Conservation (phyloP, 768 basidiomycete genomes). For the Leccinum barrowsii region DNA sequence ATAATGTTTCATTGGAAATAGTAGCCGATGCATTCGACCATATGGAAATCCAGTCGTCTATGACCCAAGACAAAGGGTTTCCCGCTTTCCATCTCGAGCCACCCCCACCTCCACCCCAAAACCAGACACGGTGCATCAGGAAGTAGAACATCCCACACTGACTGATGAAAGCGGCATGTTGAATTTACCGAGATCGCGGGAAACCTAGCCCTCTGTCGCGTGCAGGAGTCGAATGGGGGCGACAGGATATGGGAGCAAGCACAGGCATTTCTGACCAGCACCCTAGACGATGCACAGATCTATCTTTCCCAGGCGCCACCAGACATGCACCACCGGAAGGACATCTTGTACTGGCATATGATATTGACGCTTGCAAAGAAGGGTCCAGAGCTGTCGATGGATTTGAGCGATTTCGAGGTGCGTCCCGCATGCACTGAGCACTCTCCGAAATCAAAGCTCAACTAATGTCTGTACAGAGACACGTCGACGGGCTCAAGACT, state of each 20-base stretch:
- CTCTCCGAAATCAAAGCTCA: background rate
- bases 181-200: slow-evolving; percentile 48
- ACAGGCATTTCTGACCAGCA: slow-evolving; percentile 56
- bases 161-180: no score
- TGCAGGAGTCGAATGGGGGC: slow-evolving; percentile 39
- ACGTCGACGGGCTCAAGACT: slow-evolving; percentile 39
- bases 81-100: no score
- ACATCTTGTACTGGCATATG: slow-evolving; percentile 57
- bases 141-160: no score
- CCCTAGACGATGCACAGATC: slow-evolving; percentile 56
- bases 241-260: slow-evolving; percentile 54
- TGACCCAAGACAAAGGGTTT: no score
- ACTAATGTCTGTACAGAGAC: slow-evolving; percentile 27
- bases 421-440: background rate
- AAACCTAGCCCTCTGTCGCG: slow-evolving; percentile 44
- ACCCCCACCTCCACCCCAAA: no score
- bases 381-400: slow-evolving; percentile 44
- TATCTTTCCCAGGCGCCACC: slow-evolving; percentile 55
- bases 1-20: no score
- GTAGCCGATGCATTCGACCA: no score
- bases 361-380: slow-evolving; percentile 50
- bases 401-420: slow-evolving; percentile 52
- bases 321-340: slow-evolving; percentile 56
- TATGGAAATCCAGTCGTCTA: no score
- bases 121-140: no score